phyloP scores from a whole-genome alignment of 1,139 yeast species.

The Suhomyces atakaporum region DNA sequence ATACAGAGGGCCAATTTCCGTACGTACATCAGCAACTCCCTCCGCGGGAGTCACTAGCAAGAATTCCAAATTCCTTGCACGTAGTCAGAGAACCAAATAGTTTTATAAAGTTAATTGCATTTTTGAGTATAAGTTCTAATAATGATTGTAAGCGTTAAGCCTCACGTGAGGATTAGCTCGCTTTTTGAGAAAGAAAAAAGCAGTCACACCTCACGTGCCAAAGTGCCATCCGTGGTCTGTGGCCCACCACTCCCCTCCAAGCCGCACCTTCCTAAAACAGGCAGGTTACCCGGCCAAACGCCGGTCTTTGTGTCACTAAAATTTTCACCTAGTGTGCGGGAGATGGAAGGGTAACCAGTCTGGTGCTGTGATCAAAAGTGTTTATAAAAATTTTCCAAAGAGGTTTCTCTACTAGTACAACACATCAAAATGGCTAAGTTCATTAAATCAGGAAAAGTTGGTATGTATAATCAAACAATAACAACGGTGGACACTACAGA shows the following conservation, averaged over 20 bases:
- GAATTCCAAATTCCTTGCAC: slow-evolving; percentile 47
- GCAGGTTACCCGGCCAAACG: slow-evolving; percentile 8
- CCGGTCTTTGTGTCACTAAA: slow-evolving; percentile 13
- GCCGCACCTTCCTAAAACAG: slow-evolving; percentile 12
- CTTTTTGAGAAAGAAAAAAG: slow-evolving; percentile 5
- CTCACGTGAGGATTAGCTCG: not conserved
- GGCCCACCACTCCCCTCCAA: slow-evolving; percentile 6
- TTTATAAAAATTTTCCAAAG: slow-evolving; percentile 19
- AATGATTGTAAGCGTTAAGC: too few relatives aligned
- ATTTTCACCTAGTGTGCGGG: slow-evolving; percentile 17
- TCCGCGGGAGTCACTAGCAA: slow-evolving; percentile 33
- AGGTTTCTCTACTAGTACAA: slow-evolving; percentile 17
- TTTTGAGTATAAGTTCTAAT: too few relatives aligned
- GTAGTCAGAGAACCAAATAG: slow-evolving; percentile 43
- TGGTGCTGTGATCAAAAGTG: slow-evolving; percentile 12
- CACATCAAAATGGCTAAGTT: slow-evolving; percentile 80
- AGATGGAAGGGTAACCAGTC: slow-evolving; percentile 12
- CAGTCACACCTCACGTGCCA: slow-evolving; percentile 13
- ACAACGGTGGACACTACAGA: not conserved
- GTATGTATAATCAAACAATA: slow-evolving; percentile 55
- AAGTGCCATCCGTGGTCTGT: slow-evolving; percentile 2
- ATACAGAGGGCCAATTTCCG: slow-evolving; percentile 8
- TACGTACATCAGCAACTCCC: slow-evolving; percentile 5
- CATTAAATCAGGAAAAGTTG: slow-evolving; percentile 99
- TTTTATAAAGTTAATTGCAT: not conserved